Conservation (phyloP, 2,329 filamentous ascomycete genomes). For the Penicillium capsulatum region DNA sequence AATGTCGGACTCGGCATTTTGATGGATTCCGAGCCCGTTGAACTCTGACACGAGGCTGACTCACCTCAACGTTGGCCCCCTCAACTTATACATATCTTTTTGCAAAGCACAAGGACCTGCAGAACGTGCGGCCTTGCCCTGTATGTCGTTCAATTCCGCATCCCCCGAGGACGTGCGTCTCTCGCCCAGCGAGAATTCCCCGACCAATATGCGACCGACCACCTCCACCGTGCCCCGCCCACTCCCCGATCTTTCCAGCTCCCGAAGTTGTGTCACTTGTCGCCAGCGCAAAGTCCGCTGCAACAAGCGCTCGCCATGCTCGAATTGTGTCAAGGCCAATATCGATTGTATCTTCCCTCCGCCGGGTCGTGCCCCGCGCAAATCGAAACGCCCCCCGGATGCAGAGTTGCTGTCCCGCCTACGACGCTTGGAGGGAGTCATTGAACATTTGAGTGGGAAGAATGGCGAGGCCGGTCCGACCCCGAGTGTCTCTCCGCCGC, state of each 20-base stretch:
- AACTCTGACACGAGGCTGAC: no score
- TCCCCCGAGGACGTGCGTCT: slow-evolving; percentile 17
- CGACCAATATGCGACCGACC: slow-evolving; percentile 7
- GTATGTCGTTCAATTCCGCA: slow-evolving; percentile 19
- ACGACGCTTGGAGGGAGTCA: slow-evolving; percentile 57
- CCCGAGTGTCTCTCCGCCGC: slow-evolving; percentile 10
- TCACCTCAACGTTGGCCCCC: no score
- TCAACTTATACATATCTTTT: no score
- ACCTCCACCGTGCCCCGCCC: slow-evolving; percentile 16
- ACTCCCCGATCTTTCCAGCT: slow-evolving; percentile 25
- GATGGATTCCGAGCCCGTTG: no score
- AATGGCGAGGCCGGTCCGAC: slow-evolving; percentile 27
- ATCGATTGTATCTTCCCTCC: slow-evolving; percentile 61
- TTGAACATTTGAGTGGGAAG: slow-evolving; percentile 54
- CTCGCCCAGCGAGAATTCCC: slow-evolving; percentile 18
- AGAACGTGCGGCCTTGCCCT: slow-evolving; percentile 7
- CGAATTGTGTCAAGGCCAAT: slow-evolving; percentile 46
- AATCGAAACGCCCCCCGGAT: slow-evolving; percentile 55
- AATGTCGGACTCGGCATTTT: no score
- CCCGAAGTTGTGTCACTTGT: slow-evolving; percentile 46
- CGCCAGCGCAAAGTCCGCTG: slow-evolving; percentile 48
- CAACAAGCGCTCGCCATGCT: slow-evolving; percentile 47
- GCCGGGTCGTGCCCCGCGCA: slow-evolving; percentile 58
- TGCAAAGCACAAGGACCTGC: not conserved
- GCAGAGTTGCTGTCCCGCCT: slow-evolving; percentile 57